Evolutionary conservation across 202 grass and related monocot genomes (phyloP), one percentile per base, ranked within the genome.

Genomic region (Zoysia matrella): DNA sequence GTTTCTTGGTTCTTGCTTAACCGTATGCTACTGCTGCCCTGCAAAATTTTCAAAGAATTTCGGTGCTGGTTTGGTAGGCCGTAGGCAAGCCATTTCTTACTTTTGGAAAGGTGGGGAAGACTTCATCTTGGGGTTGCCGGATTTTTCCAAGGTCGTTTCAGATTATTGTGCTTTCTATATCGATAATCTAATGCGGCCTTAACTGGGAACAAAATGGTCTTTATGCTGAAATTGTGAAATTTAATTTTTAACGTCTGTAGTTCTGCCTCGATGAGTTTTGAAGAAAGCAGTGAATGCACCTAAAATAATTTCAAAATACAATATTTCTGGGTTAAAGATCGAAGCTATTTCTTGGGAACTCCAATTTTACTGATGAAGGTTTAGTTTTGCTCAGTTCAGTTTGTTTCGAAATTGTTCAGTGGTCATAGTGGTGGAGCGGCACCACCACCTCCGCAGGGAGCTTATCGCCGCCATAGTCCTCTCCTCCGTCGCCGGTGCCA

Each of bases 391-490:
- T 30, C 22, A 30, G 22, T 30, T 30, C 22, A 30, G 22, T 30
- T 86, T 22, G 3, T 56, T 69, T 9, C 2, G 5, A 30, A 78
- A 30, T 30, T 7, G 15, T 80, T 47, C 84, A 86, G 83, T 47
- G 72, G 60, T 62, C 67, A 57, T 60, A 52, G 61, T 52, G 44
- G 83, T 69, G 79, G 80, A 65, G 82, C 71, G 52, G 15, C 89
- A 63, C 49, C 86, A 63, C 39, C 89, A 84, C 85, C 74, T 91
- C 13, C 91, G 65, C 67, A 82, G 22, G 77, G 91, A 91, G 79
- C 74, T 93, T 74, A 45, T 93, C 30, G 36, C 87, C 48, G 91
- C 94, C 50, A 76, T 89, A 52, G 71, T 72, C 54, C 56, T 97
- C 46, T 84, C 86, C 50, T 93, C 94, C 51, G 14, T 93, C 7